Percentiles rank a stretch among this genome's conserved stretches.
phyloP scores from a whole-genome alignment of 305 asterid genomes.

The Rubia peregrina region DNA sequence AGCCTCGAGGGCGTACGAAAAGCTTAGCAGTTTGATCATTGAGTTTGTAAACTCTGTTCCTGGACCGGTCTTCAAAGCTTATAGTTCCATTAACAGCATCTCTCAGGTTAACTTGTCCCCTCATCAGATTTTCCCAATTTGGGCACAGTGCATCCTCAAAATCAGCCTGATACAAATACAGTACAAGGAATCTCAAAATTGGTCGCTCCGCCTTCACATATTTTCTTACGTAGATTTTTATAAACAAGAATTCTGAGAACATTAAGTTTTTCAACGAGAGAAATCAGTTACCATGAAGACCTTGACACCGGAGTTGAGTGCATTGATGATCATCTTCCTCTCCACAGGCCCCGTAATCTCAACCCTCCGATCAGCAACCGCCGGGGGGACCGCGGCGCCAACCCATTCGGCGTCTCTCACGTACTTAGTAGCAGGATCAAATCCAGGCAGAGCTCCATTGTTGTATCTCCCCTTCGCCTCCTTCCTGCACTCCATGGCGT shows the following conservation, averaged over 20 bases:
- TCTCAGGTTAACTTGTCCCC: slow-evolving; percentile 72
- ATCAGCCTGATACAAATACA: slow-evolving; percentile 36
- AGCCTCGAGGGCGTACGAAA: slow-evolving; percentile 92
- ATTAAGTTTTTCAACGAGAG: not conserved
- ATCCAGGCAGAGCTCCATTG: slow-evolving; percentile 55
- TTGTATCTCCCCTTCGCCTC: slow-evolving; percentile 60
- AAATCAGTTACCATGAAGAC: slow-evolving; percentile 65
- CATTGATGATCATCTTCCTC: slow-evolving; percentile 92
- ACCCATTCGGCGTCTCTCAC: slow-evolving; percentile 67
- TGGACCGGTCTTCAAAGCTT: slow-evolving; percentile 59
- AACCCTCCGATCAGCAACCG: slow-evolving; percentile 79
- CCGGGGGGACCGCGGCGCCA: slow-evolving; percentile 60
- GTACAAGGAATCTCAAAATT: not conserved
- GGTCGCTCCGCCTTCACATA: too few relatives aligned
- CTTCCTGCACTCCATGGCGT: slow-evolving; percentile 69
- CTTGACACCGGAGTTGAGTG: slow-evolving; percentile 96
- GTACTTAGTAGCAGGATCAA: slow-evolving; percentile 66
- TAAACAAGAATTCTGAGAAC: not conserved
- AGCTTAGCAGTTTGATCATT: slow-evolving; percentile 70
- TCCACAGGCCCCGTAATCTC: slow-evolving; percentile 97
- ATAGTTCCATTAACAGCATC: slow-evolving; percentile 83
- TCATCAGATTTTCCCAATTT: slow-evolving; percentile 82
- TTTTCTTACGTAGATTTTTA: too few relatives aligned
- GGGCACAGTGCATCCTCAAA: slow-evolving; percentile 86
- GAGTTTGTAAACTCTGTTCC: slow-evolving; percentile 68